These are phyloP conservation scores for Lepidium africanum DNA, from an alignment of 345 rosid genomes.

Conservation along the genomic window DNA sequence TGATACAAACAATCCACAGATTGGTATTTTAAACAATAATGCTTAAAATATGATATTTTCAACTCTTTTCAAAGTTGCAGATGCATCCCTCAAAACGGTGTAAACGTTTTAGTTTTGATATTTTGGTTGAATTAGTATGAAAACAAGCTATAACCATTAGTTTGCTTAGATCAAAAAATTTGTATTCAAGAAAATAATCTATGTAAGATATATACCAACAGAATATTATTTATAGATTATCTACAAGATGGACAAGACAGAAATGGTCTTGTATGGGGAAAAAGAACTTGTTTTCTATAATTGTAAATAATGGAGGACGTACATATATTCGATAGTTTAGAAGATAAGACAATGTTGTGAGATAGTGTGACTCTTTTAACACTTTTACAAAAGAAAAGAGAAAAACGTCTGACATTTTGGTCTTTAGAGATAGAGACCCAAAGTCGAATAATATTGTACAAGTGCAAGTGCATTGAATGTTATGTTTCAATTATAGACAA, in stretches of 20 bases:
- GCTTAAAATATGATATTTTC: background rate
- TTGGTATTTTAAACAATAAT: too few species aligned
- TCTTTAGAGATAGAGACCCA: conserved; percentile 6
- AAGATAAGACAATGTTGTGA: conserved; percentile 4
- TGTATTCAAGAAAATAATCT: background rate
- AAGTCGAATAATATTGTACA: background rate
- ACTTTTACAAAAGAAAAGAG: background rate
- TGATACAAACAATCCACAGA: background rate
- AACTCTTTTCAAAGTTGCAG: background rate
- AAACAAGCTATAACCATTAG: background rate
- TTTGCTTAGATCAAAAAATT: background rate
- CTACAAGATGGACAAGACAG: background rate
- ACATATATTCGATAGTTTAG: background rate
- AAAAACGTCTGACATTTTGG: conserved; percentile 12
- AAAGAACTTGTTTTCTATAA: background rate
- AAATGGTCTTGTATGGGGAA: background rate
- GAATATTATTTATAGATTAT: background rate
- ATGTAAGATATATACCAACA: too few species aligned
- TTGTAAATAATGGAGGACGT: background rate
- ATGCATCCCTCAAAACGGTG: background rate
- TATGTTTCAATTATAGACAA: background rate
- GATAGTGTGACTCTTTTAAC: background rate
- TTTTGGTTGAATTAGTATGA: background rate
- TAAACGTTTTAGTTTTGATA: background rate
- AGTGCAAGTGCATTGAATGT: conserved; percentile 5